Conservation (phyloP, 805 yeast species). For the Wickerhamiella qilinensis region DNA sequence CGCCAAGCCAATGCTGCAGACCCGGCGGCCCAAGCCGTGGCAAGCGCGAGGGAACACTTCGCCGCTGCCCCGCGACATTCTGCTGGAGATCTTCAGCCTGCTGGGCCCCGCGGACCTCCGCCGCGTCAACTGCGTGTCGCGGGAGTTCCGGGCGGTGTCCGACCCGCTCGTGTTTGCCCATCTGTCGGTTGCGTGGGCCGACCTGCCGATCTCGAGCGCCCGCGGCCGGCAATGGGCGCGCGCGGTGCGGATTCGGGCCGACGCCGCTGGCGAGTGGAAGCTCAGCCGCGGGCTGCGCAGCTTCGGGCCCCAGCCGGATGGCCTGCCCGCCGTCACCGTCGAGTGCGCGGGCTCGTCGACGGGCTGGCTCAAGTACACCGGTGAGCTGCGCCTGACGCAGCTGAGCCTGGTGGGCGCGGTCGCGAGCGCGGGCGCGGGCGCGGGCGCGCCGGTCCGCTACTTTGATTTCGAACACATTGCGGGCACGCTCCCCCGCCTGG, state of each 20-base stretch:
- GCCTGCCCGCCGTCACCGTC: constrained; percentile 1
- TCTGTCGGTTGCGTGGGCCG: constrained; percentile 6
- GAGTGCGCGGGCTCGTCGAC: constrained; percentile 6
- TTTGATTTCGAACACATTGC: constrained; percentile 13
- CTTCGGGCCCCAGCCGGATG: constrained; percentile 1
- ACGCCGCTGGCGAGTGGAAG: constrained; percentile 11
- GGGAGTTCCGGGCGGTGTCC: constrained; percentile 3
- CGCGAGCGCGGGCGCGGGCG: too few species aligned
- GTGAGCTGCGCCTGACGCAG: too few species aligned
- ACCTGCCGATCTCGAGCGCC: constrained; percentile 3
- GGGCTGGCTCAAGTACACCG: constrained; percentile 14
- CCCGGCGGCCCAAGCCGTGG: too few species aligned
- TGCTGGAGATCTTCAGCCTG: background rate
- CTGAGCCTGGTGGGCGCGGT: too few species aligned
- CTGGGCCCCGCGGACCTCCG: constrained; percentile 1
- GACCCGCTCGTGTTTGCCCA: constrained; percentile 3
- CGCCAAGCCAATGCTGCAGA: too few species aligned
- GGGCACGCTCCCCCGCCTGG: constrained; percentile 3
- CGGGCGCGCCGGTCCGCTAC: too few species aligned
- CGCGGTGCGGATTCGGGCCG: background rate
- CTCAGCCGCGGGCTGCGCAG: constrained; percentile 6
- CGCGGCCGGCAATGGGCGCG: background rate
- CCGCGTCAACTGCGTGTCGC: constrained; percentile 5
- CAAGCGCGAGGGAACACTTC: too few species aligned
- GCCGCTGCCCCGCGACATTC: background rate